Evolutionary conservation across 495 filamentous ascomycete genomes (phyloP).

Genomic region (Apiosordaria backusii): DNA sequence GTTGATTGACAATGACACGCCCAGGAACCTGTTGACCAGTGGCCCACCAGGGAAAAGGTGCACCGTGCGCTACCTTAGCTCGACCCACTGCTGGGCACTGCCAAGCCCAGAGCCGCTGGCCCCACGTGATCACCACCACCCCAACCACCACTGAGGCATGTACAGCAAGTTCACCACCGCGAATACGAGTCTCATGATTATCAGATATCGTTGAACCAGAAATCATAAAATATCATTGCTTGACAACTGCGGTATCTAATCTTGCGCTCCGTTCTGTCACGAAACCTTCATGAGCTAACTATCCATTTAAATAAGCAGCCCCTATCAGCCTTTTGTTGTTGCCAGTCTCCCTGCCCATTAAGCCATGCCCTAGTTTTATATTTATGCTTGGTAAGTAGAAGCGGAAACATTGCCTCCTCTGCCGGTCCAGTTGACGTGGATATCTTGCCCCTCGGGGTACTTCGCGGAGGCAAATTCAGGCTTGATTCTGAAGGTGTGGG

Average conservation of each 20-base stretch:
- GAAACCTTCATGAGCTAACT: slow-evolving; percentile 7
- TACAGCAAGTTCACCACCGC: neutral
- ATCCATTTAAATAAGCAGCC: slow-evolving; percentile 11
- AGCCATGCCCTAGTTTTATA: neutral
- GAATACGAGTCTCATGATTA: neutral
- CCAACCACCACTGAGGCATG: neutral
- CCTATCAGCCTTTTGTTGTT: slow-evolving; percentile 12
- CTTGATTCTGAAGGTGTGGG: slow-evolving; percentile 98
- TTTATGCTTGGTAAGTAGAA: slow-evolving; percentile 94
- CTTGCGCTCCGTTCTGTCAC: slow-evolving; percentile 5
- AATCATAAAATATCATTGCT: slow-evolving; percentile 14
- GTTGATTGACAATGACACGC: neutral
- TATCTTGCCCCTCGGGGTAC: slow-evolving; percentile 82
- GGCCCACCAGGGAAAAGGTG: neutral
- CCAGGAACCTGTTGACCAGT: neutral
- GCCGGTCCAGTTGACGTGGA: slow-evolving; percentile 99
- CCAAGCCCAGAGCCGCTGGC: neutral
- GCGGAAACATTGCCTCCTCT: slow-evolving; percentile 94
- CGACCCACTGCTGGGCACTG: neutral
- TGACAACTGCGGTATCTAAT: slow-evolving; percentile 7
- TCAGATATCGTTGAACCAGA: neutral
- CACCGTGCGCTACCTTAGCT: neutral
- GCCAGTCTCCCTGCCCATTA: neutral
- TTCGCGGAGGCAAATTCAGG: slow-evolving; percentile 78
- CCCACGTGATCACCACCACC: neutral